Percentiles rank a stretch among this genome's conserved stretches.
These are phyloP conservation scores for Fabrea salina DNA, from an alignment of 169 alveolate genomes.

Conservation along the genomic window DNA sequence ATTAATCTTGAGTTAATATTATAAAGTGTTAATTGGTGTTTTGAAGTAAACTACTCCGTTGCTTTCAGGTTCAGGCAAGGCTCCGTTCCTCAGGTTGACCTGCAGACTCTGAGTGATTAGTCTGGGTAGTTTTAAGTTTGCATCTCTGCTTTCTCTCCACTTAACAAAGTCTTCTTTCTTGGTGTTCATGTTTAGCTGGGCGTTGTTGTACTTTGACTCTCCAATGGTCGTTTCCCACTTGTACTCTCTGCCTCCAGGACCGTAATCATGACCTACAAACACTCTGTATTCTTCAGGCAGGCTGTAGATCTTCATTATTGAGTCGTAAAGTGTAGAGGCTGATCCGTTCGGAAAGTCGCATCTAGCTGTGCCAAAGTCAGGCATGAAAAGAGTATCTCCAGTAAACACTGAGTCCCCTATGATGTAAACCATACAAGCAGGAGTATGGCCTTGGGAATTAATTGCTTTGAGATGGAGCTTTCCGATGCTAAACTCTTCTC, in stretches of 20 bases:
- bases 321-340: not conserved
- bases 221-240: slow-evolving; percentile 5
- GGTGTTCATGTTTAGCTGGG: not conserved
- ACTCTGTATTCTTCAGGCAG: slow-evolving; percentile 1
- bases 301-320: not conserved
- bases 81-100: not conserved
- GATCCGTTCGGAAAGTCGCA: slow-evolving; percentile 19
- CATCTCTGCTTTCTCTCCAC: slow-evolving; percentile 21
- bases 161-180: not conserved
- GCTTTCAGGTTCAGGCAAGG: not conserved
- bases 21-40: not conserved
- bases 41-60: not conserved
- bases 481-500: not conserved
- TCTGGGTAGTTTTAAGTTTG: not conserved
- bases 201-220: not conserved
- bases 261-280: slow-evolving; percentile 25
- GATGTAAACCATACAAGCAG: slow-evolving; percentile 23
- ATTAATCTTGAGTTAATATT: too few relatives aligned
- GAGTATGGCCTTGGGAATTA: slow-evolving; percentile 4
- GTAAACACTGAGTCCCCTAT: slow-evolving; percentile 12
- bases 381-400: slow-evolving; percentile 19
- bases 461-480: not conserved
- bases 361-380: slow-evolving; percentile 24
- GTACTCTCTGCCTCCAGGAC: not conserved
- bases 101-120: not conserved